Percentiles rank a stretch among this genome's conserved stretches.
phyloP scores from a whole-genome alignment of 139 green algal genomes.

The Coelastrella sp. region DNA sequence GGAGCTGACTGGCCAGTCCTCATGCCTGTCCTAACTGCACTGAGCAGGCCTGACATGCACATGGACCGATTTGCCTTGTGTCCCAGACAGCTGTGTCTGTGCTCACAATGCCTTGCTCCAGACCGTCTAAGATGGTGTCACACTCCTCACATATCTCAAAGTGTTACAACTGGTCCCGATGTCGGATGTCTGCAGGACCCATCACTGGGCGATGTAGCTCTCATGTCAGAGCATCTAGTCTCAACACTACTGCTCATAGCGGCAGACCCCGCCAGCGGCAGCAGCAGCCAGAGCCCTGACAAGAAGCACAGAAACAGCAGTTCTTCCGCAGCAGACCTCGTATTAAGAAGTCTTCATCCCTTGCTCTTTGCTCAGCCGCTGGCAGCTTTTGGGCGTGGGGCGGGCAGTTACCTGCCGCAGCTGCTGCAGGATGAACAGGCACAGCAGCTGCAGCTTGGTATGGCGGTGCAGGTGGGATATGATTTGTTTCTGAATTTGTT shows the following conservation, averaged over 20 bases:
- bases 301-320: no score
- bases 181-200: slow-evolving; percentile 9
- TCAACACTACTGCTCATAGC: slow-evolving; percentile 12
- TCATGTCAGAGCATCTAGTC: slow-evolving; percentile 22
- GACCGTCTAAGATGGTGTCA: no score
- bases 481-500: neutral
- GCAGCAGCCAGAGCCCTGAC: neutral
- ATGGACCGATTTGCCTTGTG: no score
- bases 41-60: no score
- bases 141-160: no score
- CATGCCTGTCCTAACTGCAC: no score
- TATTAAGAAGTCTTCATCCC: slow-evolving; percentile 57
- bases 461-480: slow-evolving; percentile 39
- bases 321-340: neutral
- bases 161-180: no score
- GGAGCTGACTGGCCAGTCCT: no score
- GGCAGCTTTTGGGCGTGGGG: neutral
- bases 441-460: slow-evolving; percentile 65
- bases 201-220: neutral
- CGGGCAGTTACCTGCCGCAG: neutral
- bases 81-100: no score
- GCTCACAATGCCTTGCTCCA: no score
- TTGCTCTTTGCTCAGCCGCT: slow-evolving; percentile 63
- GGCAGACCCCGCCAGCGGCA: neutral
- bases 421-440: slow-evolving; percentile 45